These are phyloP conservation scores for Epichloe scottii DNA, from an alignment of 2,329 filamentous ascomycete species.

Conservation along the genomic window DNA sequence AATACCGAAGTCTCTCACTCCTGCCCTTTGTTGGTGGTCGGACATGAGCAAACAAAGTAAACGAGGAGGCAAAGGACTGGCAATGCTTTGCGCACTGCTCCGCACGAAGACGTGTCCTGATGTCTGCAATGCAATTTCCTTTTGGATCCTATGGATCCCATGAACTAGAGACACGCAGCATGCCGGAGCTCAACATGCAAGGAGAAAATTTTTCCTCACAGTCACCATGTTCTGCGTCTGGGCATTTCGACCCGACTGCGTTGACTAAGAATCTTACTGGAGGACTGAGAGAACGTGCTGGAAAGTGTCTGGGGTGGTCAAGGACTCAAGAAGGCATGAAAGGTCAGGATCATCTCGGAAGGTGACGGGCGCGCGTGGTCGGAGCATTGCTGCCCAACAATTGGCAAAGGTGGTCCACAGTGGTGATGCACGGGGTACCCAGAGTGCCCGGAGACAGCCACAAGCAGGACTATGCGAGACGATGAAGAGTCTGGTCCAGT, in stretches of 20 bases:
- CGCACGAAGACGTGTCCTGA: too few species aligned
- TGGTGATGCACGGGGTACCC: neutral
- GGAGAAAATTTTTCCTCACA: neutral
- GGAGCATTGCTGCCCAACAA: constrained; percentile 13
- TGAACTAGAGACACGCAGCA: neutral
- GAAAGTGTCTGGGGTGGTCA: neutral
- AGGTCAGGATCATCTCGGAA: neutral
- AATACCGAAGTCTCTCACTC: too few species aligned
- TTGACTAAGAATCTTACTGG: neutral
- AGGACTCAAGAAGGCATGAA: neutral
- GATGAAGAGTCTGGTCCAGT: too few species aligned
- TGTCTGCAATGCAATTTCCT: too few species aligned
- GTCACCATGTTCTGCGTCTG: neutral
- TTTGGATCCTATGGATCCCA: too few species aligned
- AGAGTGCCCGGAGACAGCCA: neutral
- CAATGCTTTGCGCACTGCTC: too few species aligned
- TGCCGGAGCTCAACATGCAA: neutral
- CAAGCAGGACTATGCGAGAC: too few species aligned
- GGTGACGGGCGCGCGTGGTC: too few species aligned
- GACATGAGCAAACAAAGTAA: too few species aligned
- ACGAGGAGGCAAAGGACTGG: too few species aligned
- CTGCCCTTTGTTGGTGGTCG: too few species aligned
- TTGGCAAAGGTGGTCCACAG: constrained; percentile 3
- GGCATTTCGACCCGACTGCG: neutral
- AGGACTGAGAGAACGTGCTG: neutral